Evolutionary conservation across 139 green algal species (phyloP).

Genomic region (Bryopsis sp.): DNA sequence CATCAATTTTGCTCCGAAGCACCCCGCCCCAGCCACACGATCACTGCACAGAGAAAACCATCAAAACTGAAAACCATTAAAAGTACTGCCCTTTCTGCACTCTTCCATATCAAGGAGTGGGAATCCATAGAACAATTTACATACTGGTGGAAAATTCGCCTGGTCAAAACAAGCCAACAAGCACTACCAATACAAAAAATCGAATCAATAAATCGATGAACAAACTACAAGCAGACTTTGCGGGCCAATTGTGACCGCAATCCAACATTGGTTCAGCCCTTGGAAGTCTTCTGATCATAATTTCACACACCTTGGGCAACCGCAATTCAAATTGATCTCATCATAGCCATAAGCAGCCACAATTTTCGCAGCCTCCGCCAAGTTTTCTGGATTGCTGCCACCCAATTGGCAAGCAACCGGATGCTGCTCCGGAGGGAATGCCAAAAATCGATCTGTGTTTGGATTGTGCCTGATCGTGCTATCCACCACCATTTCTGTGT

Average conservation of each 20-base stretch:
- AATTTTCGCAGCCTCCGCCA: constrained; percentile 51
- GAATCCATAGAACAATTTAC: too few species aligned
- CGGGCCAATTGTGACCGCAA: too few species aligned
- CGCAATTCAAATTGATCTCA: constrained; percentile 94
- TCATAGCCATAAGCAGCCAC: constrained; percentile 70
- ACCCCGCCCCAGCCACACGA: constrained; percentile 77
- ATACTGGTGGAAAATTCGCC: too few species aligned
- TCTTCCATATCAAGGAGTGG: too few species aligned
- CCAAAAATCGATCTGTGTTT: constrained; percentile 40
- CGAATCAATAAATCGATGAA: too few species aligned
- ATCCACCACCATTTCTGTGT: constrained; percentile 92
- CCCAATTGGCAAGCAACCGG: constrained; percentile 86
- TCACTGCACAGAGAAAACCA: constrained; percentile 38
- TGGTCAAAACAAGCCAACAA: too few species aligned
- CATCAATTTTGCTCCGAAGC: constrained; percentile 88
- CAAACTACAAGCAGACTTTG: too few species aligned
- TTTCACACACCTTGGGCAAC: constrained; percentile 62
- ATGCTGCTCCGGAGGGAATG: constrained; percentile 80
- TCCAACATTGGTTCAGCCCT: too few species aligned
- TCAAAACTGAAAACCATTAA: background rate
- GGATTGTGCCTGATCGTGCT: constrained; percentile 69
- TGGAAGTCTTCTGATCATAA: too few species aligned
- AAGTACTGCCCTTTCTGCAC: too few species aligned
- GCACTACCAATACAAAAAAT: too few species aligned
- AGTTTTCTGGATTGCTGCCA: constrained; percentile 58